Percentiles rank a stretch among this genome's conserved stretches.
Evolutionary conservation across 139 green algal species (phyloP).

Genomic region (Ettlia oleoabundans): DNA sequence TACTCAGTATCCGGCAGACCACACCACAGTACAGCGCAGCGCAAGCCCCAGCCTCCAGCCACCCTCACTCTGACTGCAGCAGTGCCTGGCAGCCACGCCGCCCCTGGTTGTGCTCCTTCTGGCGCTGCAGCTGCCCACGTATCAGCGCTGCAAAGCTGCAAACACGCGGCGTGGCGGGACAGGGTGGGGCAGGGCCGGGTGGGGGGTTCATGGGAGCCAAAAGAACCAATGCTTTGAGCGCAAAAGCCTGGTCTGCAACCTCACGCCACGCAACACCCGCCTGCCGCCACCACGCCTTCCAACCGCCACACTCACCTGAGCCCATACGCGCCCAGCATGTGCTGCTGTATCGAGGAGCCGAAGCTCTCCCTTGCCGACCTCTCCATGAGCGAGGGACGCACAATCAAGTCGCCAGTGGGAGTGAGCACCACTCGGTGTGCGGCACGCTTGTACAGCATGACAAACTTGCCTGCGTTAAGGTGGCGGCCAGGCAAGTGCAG

Average conservation of each 20-base stretch:
- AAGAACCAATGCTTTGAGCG: no score
- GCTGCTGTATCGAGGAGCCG: constrained; percentile 7
- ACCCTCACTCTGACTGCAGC: constrained; percentile 16
- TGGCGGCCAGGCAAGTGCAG: no score
- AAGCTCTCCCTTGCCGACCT: not conserved
- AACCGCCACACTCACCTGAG: no score
- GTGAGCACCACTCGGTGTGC: constrained; percentile 19
- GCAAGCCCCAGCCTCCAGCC: not conserved
- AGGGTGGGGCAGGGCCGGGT: no score
- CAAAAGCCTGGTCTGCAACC: no score
- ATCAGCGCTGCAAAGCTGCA: constrained; percentile 8
- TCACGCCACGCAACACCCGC: no score
- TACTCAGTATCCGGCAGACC: no score
- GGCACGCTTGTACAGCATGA: constrained; percentile 26
- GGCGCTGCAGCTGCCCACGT: not conserved
- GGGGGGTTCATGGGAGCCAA: no score
- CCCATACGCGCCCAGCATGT: constrained; percentile 10
- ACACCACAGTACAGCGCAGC: no score
- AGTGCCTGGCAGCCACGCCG: constrained; percentile 6
- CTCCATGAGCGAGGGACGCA: constrained; percentile 16
- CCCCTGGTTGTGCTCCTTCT: constrained; percentile 25
- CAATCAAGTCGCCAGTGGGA: constrained; percentile 6
- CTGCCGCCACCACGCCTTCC: no score
- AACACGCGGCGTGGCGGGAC: no score
- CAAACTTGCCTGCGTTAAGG: constrained; percentile 30